Conservation (phyloP, 2,329 filamentous ascomycete genomes). For the Ophiostoma pallidulum region DNA sequence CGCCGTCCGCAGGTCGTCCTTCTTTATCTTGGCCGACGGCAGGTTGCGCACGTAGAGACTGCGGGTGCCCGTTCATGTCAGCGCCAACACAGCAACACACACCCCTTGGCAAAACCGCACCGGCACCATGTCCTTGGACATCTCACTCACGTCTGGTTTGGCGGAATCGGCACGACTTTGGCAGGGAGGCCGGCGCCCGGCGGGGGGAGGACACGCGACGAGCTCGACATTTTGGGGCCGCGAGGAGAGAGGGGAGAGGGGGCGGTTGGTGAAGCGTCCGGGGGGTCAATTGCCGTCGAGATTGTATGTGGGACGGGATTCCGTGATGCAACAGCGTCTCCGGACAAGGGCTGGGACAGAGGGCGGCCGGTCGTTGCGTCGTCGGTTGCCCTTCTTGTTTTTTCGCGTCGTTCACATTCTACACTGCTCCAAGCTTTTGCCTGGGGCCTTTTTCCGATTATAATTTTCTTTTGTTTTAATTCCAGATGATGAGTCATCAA, state of each 20-base stretch:
- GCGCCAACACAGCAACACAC: no score
- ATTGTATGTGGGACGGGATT: not conserved
- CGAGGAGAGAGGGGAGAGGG: not conserved
- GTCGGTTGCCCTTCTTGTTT: no score
- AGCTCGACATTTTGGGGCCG: slow-evolving; percentile 25
- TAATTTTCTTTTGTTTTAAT: no score
- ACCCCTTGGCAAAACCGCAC: no score
- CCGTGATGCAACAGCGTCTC: not conserved
- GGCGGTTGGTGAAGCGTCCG: no score
- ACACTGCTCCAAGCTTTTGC: no score
- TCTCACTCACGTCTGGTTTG: slow-evolving; percentile 65
- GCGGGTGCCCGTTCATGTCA: not conserved
- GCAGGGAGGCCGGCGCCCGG: slow-evolving; percentile 22
- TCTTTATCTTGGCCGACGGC: slow-evolving; percentile 76
- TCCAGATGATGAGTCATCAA: no score
- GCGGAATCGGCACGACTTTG: slow-evolving; percentile 46
- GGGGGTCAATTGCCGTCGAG: not conserved
- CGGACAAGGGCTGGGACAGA: no score
- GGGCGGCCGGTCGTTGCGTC: no score
- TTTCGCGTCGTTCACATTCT: no score
- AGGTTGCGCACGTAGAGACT: slow-evolving; percentile 88
- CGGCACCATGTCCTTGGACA: no score
- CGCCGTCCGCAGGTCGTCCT: slow-evolving; percentile 73
- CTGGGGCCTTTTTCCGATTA: no score
- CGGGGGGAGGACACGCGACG: slow-evolving; percentile 22